Evolutionary conservation across 176 grass and related monocot species (phyloP).

Genomic region (Echinochloa phyllopogon): DNA sequence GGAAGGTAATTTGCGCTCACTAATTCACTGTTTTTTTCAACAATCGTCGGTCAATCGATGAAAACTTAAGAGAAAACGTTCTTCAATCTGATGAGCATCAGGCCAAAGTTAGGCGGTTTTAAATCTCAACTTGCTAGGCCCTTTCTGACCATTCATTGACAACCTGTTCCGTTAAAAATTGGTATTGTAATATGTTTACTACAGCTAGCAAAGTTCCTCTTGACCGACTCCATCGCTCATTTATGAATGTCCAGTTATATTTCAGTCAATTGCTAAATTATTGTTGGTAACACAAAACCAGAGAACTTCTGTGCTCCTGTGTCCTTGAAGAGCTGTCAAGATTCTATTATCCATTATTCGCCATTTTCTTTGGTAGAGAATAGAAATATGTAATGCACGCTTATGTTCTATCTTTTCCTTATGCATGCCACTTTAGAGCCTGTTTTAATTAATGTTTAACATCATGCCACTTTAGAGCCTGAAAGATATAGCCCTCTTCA

Average conservation of each 20-base stretch:
- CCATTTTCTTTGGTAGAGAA: not conserved
- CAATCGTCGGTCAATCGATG: not conserved
- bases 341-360: not conserved
- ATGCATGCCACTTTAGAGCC: not conserved
- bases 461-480: not conserved
- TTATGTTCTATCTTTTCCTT: not conserved
- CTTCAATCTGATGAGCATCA: not conserved
- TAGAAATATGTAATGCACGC: not conserved
- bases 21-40: not conserved
- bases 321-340: not conserved
- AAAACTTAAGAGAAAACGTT: conserved; percentile 19
- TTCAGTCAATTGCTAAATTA: conserved; percentile 14
- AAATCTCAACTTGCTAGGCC: conserved; percentile 16
- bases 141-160: conserved; percentile 31
- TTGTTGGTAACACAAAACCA: not conserved
- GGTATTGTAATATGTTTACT: conserved; percentile 9
- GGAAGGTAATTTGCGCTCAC: conserved; percentile 36
- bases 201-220: conserved; percentile 23
- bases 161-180: not conserved
- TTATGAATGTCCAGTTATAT: not conserved
- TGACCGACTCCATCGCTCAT: not conserved
- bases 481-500: not conserved
- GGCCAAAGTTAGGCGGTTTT: conserved; percentile 19
- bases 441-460: not conserved
- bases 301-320: not conserved